These are phyloP conservation scores for Neurospora intermedia DNA, from an alignment of 495 filamentous ascomycete species.

Conservation along the genomic window DNA sequence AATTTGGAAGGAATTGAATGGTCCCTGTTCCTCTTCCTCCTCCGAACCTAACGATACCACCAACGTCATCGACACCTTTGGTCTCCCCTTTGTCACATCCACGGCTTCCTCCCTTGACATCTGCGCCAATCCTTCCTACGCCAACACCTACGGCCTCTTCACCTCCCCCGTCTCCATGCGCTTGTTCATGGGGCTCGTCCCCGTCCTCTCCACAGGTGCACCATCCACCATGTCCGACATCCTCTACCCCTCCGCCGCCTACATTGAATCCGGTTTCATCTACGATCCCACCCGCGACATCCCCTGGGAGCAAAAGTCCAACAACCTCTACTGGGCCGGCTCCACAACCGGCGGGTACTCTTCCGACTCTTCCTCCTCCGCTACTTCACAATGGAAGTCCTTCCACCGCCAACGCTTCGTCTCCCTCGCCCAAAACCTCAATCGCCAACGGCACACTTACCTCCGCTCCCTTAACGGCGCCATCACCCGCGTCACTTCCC, in stretches of 20 bases:
- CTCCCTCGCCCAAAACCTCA: slow-evolving; percentile 20
- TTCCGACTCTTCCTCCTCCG: slow-evolving; percentile 12
- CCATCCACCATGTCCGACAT: slow-evolving; percentile 29
- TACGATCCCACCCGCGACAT: slow-evolving; percentile 29
- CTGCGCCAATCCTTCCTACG: slow-evolving; percentile 21
- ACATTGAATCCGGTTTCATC: slow-evolving; percentile 17
- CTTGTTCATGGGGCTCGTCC: slow-evolving; percentile 18
- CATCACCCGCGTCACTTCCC: neutral
- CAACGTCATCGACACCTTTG: slow-evolving; percentile 8
- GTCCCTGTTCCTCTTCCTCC: slow-evolving; percentile 1
- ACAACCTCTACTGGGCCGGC: slow-evolving; percentile 40
- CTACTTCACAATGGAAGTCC: slow-evolving; percentile 18
- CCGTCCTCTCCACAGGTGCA: slow-evolving; percentile 28
- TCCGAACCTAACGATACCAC: neutral
- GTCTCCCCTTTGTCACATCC: slow-evolving; percentile 18
- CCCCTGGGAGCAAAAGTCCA: slow-evolving; percentile 30
- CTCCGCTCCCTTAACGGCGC: slow-evolving; percentile 1
- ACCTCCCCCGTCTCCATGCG: slow-evolving; percentile 17
- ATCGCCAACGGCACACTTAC: slow-evolving; percentile 12
- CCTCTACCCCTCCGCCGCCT: slow-evolving; percentile 26
- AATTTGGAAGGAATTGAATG: slow-evolving; percentile 10
- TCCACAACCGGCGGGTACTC: slow-evolving; percentile 35
- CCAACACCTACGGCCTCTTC: slow-evolving; percentile 19
- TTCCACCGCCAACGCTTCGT: slow-evolving; percentile 43
- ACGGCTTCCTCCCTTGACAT: slow-evolving; percentile 9